These are phyloP conservation scores for Aspergillus fumigatus DNA, from an alignment of 2,329 filamentous ascomycete genomes.

Conservation along the genomic window DNA sequence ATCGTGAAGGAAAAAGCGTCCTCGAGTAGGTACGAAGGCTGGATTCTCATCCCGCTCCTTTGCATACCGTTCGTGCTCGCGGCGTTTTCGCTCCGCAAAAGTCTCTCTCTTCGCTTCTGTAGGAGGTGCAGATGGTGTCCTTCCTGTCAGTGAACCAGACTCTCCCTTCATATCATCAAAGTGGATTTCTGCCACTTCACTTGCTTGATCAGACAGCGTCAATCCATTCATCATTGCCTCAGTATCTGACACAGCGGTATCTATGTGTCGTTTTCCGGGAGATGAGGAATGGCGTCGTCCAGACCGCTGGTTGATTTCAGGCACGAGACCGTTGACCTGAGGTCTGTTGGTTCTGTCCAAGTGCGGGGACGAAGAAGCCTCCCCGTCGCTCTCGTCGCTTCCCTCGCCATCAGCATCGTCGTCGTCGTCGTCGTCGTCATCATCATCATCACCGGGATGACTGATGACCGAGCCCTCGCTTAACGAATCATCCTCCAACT, in stretches of 20 bases:
- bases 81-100: constrained; percentile 65
- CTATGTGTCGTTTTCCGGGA: constrained; percentile 28
- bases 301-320: constrained; percentile 22
- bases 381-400: constrained; percentile 55
- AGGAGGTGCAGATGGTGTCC: constrained; percentile 38
- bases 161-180: constrained; percentile 45
- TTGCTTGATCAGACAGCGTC: constrained; percentile 40
- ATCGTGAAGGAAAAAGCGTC: constrained; percentile 96
- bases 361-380: constrained; percentile 31
- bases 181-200: constrained; percentile 42
- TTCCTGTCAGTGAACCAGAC: constrained; percentile 22
- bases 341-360: constrained; percentile 18
- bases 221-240: constrained; percentile 59
- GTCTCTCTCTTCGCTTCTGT: constrained; percentile 48
- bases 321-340: constrained; percentile 26
- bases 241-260: constrained; percentile 49
- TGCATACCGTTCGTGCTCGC: constrained; percentile 87
- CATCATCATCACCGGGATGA: constrained; percentile 52
- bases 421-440: constrained; percentile 56
- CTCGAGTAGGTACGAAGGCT: constrained; percentile 88
- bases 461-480: constrained; percentile 58
- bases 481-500: constrained; percentile 57
- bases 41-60: constrained; percentile 85
- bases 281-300: constrained; percentile 33
- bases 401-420: constrained; percentile 57